Evolutionary conservation across 306 rosid genomes (phyloP), one percentile per base, ranked within the genome.

Genomic region (Prunus kanzakura): DNA sequence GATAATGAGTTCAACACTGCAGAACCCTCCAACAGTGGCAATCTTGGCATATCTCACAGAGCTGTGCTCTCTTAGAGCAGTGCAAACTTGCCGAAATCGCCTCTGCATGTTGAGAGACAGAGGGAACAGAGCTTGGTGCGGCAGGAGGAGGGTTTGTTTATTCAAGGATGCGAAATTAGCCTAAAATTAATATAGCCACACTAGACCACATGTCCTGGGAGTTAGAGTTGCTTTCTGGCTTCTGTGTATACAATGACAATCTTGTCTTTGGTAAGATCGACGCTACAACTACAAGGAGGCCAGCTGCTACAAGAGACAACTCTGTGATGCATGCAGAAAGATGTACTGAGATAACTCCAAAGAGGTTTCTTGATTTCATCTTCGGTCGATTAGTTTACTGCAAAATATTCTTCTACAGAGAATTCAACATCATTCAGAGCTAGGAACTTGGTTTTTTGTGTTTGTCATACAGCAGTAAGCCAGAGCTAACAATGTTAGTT

Each of bases 11-110:
- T 88, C 93, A 6, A 93, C 76, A 69, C 81, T 79, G 45, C 86
- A 79, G 58, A 83, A 86, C 3, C 98, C 97, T 25, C 84, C 76
- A 2, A 86, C 83, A 3, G 91, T 83, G 22, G 88, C 93, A 54
- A 93, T 84, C 62, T 90, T 91, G 20, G 96, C 96, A 62, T 82
- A 93, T n/a, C 82, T 85, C 12, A 87, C 82, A 16, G 57, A 65
- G 38, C 86, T 72, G 14, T 82, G 87, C 81, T 93, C 98, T 49
- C 75, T 89, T 11, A 93, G 69, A 68, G 82, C 70, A 49, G 75
- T 78, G 86, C 78, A 80, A 57, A 78, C 79, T 82, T 81, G 84
- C 70, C 86, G 51, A 63, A 93, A 74, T 67, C 87, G 77, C 76
- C 83, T 80, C 29, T 84, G 83, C 97, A 90, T 92, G 2, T 27